phyloP scores from a whole-genome alignment of 163 green algal species.

The Prototheca stagnorum region DNA sequence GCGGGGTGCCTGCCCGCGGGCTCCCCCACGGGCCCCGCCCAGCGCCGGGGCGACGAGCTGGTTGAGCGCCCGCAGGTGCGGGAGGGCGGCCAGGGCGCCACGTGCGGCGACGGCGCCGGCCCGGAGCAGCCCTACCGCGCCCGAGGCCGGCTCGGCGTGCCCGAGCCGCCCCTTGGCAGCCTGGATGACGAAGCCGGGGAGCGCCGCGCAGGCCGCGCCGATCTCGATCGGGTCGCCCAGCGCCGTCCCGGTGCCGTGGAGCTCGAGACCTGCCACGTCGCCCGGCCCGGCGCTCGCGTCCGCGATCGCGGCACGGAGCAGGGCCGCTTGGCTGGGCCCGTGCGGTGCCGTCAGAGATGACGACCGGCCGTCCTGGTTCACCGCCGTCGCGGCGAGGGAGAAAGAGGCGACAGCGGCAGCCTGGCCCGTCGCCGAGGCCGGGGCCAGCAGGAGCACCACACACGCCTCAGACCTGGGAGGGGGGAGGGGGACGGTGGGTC shows the following conservation, averaged over 20 bases:
- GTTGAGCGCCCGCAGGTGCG: slow-evolving; percentile 24
- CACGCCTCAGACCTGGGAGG: slow-evolving; percentile 30
- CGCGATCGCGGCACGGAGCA: slow-evolving; percentile 7
- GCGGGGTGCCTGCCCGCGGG: background rate
- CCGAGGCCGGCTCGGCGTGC: slow-evolving; percentile 17
- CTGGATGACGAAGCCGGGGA: slow-evolving; percentile 1
- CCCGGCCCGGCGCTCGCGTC: background rate
- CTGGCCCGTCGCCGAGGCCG: background rate
- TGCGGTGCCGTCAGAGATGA: slow-evolving; percentile 56
- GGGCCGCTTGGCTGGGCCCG: slow-evolving; percentile 30
- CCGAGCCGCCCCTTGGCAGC: slow-evolving; percentile 12
- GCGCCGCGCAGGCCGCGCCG: slow-evolving; percentile 20
- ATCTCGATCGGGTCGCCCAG: slow-evolving; percentile 77
- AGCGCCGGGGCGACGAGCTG: slow-evolving; percentile 13
- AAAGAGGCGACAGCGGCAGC: background rate
- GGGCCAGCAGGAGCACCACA: slow-evolving; percentile 28
- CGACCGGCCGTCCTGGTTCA: slow-evolving; percentile 74
- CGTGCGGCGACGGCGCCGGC: background rate
- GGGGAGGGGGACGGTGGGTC: no score
- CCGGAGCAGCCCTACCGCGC: slow-evolving; percentile 5
- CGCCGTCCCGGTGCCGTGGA: slow-evolving; percentile 46
- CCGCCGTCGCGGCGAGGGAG: slow-evolving; percentile 24
- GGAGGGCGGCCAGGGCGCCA: background rate
- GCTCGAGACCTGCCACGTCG: slow-evolving; percentile 16
- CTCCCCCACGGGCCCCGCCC: background rate